Conservation (phyloP, 2,329 filamentous ascomycete genomes). For the Arthrobotrys sinensis region DNA sequence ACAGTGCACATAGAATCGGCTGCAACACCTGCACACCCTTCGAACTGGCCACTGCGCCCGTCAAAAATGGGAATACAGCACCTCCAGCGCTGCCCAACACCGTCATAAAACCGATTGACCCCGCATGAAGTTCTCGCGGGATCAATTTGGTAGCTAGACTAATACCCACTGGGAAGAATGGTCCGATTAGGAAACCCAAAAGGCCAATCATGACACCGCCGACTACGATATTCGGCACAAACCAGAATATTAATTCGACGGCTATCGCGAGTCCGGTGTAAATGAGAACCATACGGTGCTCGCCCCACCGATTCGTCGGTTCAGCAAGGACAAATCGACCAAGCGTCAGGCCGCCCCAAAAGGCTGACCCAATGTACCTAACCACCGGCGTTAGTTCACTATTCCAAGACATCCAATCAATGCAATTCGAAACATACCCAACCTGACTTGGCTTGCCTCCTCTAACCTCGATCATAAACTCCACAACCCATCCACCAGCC, state of each 20-base stretch:
- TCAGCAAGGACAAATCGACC: slow-evolving; percentile 82
- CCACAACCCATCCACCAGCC: slow-evolving; percentile 80
- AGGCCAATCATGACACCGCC: slow-evolving; percentile 80
- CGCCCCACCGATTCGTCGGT: slow-evolving; percentile 80
- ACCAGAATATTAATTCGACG: slow-evolving; percentile 83
- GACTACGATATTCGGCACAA: slow-evolving; percentile 82
- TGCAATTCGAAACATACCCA: slow-evolving; percentile 71
- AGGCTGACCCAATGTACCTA: slow-evolving; percentile 77
- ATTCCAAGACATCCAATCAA: not conserved
- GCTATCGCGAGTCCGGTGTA: slow-evolving; percentile 78
- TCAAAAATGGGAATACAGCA: slow-evolving; percentile 77
- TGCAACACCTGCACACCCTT: slow-evolving; percentile 74
- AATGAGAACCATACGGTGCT: slow-evolving; percentile 75
- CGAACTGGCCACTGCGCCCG: slow-evolving; percentile 77
- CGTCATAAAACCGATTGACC: slow-evolving; percentile 84
- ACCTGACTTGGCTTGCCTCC: slow-evolving; percentile 78
- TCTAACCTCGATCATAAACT: slow-evolving; percentile 87
- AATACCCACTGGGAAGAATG: slow-evolving; percentile 82
- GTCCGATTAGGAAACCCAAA: slow-evolving; percentile 84
- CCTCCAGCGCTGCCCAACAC: slow-evolving; percentile 83
- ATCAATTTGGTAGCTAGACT: slow-evolving; percentile 82
- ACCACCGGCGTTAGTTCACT: not conserved
- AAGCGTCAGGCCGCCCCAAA: slow-evolving; percentile 86
- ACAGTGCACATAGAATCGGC: slow-evolving; percentile 72
- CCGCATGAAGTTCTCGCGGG: slow-evolving; percentile 80